phyloP scores from a whole-genome alignment of 345 rosid species.

The Aegle marmelos region DNA sequence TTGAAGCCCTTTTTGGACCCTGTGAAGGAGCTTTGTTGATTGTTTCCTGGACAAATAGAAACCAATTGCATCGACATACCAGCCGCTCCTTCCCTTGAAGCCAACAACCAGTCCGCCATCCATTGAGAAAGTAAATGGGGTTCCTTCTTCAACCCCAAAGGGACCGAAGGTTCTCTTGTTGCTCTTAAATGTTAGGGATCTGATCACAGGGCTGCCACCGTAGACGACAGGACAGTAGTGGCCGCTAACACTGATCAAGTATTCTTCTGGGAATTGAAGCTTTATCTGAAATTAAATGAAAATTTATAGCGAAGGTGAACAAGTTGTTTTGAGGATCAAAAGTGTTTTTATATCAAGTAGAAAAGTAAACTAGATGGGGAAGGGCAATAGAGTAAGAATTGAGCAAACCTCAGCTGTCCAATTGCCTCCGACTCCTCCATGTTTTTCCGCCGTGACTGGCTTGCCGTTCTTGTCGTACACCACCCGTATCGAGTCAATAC shows the following conservation, averaged over 20 bases:
- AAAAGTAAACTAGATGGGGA: not conserved
- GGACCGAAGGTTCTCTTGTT: slow-evolving; percentile 65
- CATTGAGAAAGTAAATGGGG: slow-evolving; percentile 56
- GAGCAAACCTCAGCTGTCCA: slow-evolving; percentile 47
- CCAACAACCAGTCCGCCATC: slow-evolving; percentile 62
- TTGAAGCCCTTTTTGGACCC: slow-evolving; percentile 44
- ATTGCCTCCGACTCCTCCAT: slow-evolving; percentile 68
- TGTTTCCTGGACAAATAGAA: slow-evolving; percentile 47
- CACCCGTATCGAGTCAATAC: slow-evolving; percentile 62
- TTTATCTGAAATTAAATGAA: slow-evolving; percentile 42
- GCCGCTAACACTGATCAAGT: slow-evolving; percentile 52
- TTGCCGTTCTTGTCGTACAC: slow-evolving; percentile 65
- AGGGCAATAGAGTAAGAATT: not conserved
- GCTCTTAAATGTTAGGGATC: slow-evolving; percentile 66
- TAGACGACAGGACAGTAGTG: slow-evolving; percentile 52
- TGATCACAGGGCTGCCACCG: slow-evolving; percentile 60
- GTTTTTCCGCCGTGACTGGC: slow-evolving; percentile 53
- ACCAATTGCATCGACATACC: slow-evolving; percentile 74
- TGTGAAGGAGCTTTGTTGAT: slow-evolving; percentile 43
- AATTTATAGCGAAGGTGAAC: not conserved
- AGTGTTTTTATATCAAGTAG: too few relatives aligned
- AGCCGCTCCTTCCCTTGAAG: slow-evolving; percentile 62
- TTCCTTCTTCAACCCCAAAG: slow-evolving; percentile 67
- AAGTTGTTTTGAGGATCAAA: not conserved
- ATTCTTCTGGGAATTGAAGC: slow-evolving; percentile 75